Percentiles rank a stretch among this genome's conserved stretches.
Evolutionary conservation across 495 filamentous ascomycete genomes (phyloP).

Genomic region (Neurospora pannonica): DNA sequence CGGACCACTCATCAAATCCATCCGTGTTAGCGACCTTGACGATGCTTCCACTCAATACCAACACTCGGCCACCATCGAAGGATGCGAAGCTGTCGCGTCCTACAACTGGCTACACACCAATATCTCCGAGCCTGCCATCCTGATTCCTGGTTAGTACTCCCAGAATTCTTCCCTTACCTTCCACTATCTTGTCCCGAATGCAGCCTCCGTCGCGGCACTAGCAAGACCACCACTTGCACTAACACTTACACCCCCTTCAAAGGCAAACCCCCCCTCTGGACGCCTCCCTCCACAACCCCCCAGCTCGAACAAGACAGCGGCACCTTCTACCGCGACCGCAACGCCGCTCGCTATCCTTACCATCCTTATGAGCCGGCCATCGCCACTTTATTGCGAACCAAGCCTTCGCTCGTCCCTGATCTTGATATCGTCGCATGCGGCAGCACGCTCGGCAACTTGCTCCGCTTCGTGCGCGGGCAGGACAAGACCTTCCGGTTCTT

Average conservation of each 20-base stretch:
- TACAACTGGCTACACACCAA: conserved; percentile 16
- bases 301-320: conserved; percentile 42
- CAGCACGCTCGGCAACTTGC: conserved; percentile 47
- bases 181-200: not conserved
- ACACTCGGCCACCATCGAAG: not conserved
- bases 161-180: not conserved
- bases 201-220: not conserved
- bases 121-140: not conserved
- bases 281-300: conserved; percentile 30
- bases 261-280: conserved; percentile 54
- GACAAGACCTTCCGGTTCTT: conserved; percentile 46
- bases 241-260: not conserved
- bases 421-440: conserved; percentile 55
- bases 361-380: conserved; percentile 54
- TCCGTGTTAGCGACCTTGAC: conserved; percentile 1
- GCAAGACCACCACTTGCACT: not conserved
- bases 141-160: conserved; percentile 13
- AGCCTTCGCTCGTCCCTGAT: conserved; percentile 11
- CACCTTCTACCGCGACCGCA: conserved; percentile 50
- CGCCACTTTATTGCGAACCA: conserved; percentile 16
- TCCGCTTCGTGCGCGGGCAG: conserved; percentile 41
- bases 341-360: conserved; percentile 46
- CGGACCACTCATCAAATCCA: conserved; percentile 17
- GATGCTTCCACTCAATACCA: not conserved
- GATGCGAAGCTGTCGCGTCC: conserved; percentile 5